These are phyloP conservation scores for Trichoderma sp. DNA, from an alignment of 2,329 filamentous ascomycete species.

Conservation along the genomic window DNA sequence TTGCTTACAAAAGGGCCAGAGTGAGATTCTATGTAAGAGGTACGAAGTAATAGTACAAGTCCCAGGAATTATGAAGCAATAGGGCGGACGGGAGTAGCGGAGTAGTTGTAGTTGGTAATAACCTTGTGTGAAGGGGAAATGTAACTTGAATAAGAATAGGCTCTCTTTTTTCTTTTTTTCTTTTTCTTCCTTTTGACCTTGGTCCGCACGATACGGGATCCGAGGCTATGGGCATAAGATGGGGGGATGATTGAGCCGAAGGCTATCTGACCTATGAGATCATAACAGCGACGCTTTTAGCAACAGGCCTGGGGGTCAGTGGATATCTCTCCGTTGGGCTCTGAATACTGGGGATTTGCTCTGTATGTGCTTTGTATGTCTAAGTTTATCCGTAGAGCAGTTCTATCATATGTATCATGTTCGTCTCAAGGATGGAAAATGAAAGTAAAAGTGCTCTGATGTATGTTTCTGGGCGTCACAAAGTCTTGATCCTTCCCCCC, in stretches of 20 bases:
- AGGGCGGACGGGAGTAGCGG: background rate
- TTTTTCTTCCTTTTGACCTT: background rate
- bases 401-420: background rate
- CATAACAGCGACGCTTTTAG: background rate
- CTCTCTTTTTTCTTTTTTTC: background rate
- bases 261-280: constrained; percentile 9
- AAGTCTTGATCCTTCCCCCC: background rate
- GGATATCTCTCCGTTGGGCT: background rate
- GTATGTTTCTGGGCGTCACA: background rate
- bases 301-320: background rate
- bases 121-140: background rate
- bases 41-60: background rate
- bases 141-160: background rate
- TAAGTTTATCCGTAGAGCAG: background rate
- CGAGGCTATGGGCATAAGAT: background rate
- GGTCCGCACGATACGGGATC: background rate
- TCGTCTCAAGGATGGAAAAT: background rate
- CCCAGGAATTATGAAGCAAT: background rate
- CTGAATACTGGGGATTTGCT: background rate
- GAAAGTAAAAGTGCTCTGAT: background rate
- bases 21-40: background rate
- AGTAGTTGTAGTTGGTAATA: background rate
- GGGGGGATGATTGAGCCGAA: constrained; percentile 6
- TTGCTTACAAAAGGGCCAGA: background rate
- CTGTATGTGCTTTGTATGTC: background rate